A percentile compares a stretch with the other conserved stretches of the same genome.
These are phyloP conservation scores for Mycena belliarum DNA, from an alignment of 768 basidiomycete species.

Conservation along the genomic window DNA sequence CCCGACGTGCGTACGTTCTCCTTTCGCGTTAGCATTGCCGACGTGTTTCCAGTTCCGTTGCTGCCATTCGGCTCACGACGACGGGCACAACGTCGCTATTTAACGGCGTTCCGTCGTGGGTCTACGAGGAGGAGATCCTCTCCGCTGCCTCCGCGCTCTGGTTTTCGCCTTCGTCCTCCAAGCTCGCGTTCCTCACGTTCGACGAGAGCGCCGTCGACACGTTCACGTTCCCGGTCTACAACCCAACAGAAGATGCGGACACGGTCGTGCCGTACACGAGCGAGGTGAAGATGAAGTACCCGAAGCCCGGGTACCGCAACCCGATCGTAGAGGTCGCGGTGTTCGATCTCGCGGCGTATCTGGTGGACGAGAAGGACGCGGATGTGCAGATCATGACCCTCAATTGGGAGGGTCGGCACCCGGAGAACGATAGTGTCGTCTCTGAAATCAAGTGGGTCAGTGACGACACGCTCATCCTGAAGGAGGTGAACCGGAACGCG, in stretches of 20 bases:
- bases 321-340: constrained; percentile 82
- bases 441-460: constrained; percentile 89
- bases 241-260: constrained; percentile 72
- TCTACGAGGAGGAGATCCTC: constrained; percentile 94
- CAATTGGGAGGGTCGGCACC: constrained; percentile 65
- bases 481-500: constrained; percentile 86
- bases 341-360: constrained; percentile 70
- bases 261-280: constrained; percentile 79
- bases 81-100: constrained; percentile 84
- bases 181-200: constrained; percentile 81
- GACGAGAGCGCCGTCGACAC: constrained; percentile 89
- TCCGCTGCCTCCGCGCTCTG: constrained; percentile 73
- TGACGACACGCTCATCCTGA: constrained; percentile 69
- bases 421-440: constrained; percentile 66
- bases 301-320: constrained; percentile 89
- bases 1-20: constrained; percentile 48
- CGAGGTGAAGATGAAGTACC: constrained; percentile 74
- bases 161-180: constrained; percentile 83
- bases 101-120: constrained; percentile 97
- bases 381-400: constrained; percentile 54
- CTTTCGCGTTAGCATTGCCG: not conserved
- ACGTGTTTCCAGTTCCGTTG: constrained; percentile 31
- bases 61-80: constrained; percentile 74
- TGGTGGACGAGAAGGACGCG: constrained; percentile 29
- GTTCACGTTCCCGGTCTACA: constrained; percentile 89